Conservation (phyloP, 2,329 filamentous ascomycete species). For the Aspergillus transmontanensis region DNA sequence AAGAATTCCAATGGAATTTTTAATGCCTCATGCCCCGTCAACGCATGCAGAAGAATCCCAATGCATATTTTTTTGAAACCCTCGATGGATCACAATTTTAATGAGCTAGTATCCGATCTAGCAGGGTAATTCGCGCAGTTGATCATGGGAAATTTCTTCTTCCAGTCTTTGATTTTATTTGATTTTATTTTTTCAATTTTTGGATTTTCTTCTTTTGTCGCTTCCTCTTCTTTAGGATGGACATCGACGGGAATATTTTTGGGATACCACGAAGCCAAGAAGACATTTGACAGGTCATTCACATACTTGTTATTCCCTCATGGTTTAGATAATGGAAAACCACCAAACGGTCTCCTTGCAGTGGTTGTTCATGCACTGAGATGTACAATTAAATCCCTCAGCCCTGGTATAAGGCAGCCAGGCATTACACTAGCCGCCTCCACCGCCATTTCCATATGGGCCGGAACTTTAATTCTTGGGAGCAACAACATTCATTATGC, state of each 20-base stretch:
- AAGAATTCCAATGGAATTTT: background rate
- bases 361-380: background rate
- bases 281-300: background rate
- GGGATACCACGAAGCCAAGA: background rate
- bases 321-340: background rate
- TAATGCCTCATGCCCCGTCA: background rate
- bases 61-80: background rate
- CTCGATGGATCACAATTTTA: background rate
- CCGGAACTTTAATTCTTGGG: background rate
- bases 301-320: slow-evolving; percentile 12
- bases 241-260: background rate
- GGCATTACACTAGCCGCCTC: background rate
- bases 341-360: background rate
- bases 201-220: no score
- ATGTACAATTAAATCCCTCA: background rate
- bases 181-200: background rate
- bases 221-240: background rate
- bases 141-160: slow-evolving; percentile 14
- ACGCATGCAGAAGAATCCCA: background rate
- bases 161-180: background rate
- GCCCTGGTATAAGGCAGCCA: slow-evolving; percentile 3
- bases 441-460: background rate
- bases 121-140: slow-evolving; percentile 28
- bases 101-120: slow-evolving; percentile 8
- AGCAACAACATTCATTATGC: background rate